Evolutionary conservation across 805 yeast genomes (phyloP), one percentile per base, ranked within the genome.

Genomic region (Metschnikowia dekortorum): DNA sequence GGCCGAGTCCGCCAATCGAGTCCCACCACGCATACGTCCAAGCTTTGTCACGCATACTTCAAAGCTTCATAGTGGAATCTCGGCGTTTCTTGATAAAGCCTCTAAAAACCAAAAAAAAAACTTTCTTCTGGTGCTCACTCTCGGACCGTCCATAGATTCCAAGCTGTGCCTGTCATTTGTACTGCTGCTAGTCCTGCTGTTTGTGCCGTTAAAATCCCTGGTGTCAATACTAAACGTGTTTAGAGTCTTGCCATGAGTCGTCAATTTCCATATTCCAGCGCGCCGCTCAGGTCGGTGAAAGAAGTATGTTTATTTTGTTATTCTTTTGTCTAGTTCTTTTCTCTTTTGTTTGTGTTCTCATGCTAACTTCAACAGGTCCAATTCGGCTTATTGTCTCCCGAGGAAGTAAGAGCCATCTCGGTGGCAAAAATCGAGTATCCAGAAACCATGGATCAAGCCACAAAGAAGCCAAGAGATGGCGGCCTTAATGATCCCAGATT

Each of bases 361-460:
- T 60, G 59, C 63, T 61, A 60, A 59, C 64, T 31, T 26, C 38
- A 41, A 42, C 60, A 82, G 86, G 83, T 91, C 66, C 99, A 94
- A 77, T 95, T 94, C 77, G 99, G 99, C 55, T 83, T 94, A 62
- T 82, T 94, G 56, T 90, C 98, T 31, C 99, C 99, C 29, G 99
- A 94, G 75, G 99, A 94, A 77, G 68, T 69, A 35, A 87, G 97
- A 70, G 97, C 98, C 45, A 91, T 94, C 59, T 89, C 97, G 54
- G 99, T 95, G 53, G 98, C 97, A 39, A 94, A 94, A 67, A 89
- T 94, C 64, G 97, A 92, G 70, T 94, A 87, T 64, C 99, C 99
- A 22, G 99, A 94, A 72, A 94, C 97, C n/a, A 94, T 94, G 96
- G 99, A 94, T 69, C 97, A 91, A 69, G 83, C 96, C 37, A 90